Evolutionary conservation across 768 basidiomycete species (phyloP), one percentile per base, ranked within the genome.

Genomic region (Russula griseocarnosa): DNA sequence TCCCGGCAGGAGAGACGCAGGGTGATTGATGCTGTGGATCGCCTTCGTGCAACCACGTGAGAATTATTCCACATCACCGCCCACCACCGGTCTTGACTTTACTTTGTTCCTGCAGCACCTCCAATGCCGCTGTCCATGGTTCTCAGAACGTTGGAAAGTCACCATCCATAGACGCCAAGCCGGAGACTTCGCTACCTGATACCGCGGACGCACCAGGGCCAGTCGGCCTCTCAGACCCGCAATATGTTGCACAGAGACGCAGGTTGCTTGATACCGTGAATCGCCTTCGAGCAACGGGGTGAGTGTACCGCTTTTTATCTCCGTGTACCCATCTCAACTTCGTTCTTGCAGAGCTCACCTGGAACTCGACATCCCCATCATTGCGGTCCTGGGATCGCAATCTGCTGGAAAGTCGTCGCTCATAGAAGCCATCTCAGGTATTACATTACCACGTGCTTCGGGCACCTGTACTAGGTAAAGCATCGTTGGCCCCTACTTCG

Each of bases 361-460:
- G 13, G 86, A 90, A 53, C 82, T 92, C 7, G 86, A 89, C 67
- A 74, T 91, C 0, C 89, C 90, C 0, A 81, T 83, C 66, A 89
- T 91, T 28, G 86, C 83, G 0, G 89, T 89, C 47, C 81, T 89
- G n/a, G 89, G 90, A 0, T 81, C 79, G 0, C 90, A 91, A 66
- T 86, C 84, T 44, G 86, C 86, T 0, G 89, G 89, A 0, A 90
- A 90, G 67, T 88, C 87, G 0, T 90, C 89, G 0, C 78, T 90
- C 4, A 90, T 91, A 16, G 88, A 92, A 66, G 81, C 86, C 0
- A 89, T 91, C 51, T 88, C 87, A 0, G 86, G 88, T 0, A 82
- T 90, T 16, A 86, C 81, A 0, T 74, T 91, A 0, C 88, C 89
- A 18, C 80, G 87, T 5, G 86, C 85, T 0, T 76, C 83, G 20